Conservation (phyloP, 148 eudicot species). For the Bassia scoparia region DNA sequence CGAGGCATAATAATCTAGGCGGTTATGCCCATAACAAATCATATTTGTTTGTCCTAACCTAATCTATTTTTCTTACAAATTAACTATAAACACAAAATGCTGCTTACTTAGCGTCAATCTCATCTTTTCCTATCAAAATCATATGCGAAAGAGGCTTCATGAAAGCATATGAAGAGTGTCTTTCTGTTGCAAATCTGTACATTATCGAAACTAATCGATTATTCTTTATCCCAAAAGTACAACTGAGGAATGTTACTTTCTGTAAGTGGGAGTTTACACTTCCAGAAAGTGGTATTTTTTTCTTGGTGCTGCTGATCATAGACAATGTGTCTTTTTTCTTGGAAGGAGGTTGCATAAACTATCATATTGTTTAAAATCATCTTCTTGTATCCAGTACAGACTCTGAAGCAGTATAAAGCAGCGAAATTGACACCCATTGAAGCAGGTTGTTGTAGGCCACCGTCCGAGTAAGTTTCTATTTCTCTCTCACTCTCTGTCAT, state of each 20-base stretch:
- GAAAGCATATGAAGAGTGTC: too few species aligned
- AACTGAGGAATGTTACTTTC: not conserved
- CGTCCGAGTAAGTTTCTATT: constrained; percentile 60
- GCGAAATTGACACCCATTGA: constrained; percentile 80
- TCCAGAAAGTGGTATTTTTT: not conserved
- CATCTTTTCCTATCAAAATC: too few species aligned
- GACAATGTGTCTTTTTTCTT: not conserved
- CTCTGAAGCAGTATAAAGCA: constrained; percentile 58
- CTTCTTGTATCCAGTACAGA: constrained; percentile 43
- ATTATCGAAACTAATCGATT: too few species aligned
- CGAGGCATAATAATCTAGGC: too few species aligned
- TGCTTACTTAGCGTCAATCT: too few species aligned
- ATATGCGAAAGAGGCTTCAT: too few species aligned
- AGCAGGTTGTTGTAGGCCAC: constrained; percentile 93
- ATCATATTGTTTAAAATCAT: not conserved
- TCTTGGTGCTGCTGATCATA: not conserved
- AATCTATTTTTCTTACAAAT: too few species aligned
- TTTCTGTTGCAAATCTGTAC: too few species aligned
- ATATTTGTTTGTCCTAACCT: too few species aligned
- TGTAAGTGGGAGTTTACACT: not conserved
- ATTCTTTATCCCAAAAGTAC: not conserved
- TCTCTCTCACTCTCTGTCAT: not conserved
- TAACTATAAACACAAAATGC: too few species aligned
- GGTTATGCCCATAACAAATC: too few species aligned
- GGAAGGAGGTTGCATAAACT: not conserved